Conservation (phyloP, 495 filamentous ascomycete genomes). For the Mycothermus thermophilus region DNA sequence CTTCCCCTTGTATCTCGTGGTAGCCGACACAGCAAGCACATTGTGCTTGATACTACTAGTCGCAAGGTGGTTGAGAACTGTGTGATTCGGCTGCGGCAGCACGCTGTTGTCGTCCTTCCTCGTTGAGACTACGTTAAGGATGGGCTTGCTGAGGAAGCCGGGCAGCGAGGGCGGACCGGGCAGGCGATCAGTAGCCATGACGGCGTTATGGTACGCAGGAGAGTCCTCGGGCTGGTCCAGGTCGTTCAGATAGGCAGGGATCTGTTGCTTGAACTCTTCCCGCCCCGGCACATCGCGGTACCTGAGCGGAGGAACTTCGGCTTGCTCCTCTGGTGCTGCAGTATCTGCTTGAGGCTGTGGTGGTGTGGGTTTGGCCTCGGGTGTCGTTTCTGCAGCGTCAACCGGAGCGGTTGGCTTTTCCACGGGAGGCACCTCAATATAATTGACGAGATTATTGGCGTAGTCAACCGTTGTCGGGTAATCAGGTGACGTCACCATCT, state of each 20-base stretch:
- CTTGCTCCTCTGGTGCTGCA: constrained; percentile 24
- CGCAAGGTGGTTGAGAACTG: constrained; percentile 91
- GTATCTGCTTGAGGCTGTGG: constrained; percentile 20
- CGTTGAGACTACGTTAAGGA: constrained; percentile 74
- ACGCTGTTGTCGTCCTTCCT: constrained; percentile 98
- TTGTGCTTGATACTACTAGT: constrained; percentile 97
- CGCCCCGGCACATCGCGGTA: constrained; percentile 30
- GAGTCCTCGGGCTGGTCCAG: constrained; percentile 72
- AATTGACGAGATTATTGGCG: constrained; percentile 93
- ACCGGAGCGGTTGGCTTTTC: constrained; percentile 26
- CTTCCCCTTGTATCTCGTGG: constrained; percentile 92
- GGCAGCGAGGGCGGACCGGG: constrained; percentile 75
- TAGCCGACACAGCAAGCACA: constrained; percentile 90
- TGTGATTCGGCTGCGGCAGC: constrained; percentile 89
- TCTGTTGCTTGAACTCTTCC: constrained; percentile 43
- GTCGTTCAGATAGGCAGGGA: constrained; percentile 77
- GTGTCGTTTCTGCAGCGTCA: constrained; percentile 3
- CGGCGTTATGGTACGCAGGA: constrained; percentile 50
- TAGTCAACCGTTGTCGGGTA: constrained; percentile 93
- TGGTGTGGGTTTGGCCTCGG: constrained; percentile 15
- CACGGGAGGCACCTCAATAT: constrained; percentile 81
- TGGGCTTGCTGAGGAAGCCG: constrained; percentile 85
- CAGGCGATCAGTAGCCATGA: constrained; percentile 55
- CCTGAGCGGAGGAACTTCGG: constrained; percentile 24
- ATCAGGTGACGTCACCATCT: constrained; percentile 75